phyloP scores from a whole-genome alignment of 2,329 filamentous ascomycete species.

The Fusarium cyanostomum region DNA sequence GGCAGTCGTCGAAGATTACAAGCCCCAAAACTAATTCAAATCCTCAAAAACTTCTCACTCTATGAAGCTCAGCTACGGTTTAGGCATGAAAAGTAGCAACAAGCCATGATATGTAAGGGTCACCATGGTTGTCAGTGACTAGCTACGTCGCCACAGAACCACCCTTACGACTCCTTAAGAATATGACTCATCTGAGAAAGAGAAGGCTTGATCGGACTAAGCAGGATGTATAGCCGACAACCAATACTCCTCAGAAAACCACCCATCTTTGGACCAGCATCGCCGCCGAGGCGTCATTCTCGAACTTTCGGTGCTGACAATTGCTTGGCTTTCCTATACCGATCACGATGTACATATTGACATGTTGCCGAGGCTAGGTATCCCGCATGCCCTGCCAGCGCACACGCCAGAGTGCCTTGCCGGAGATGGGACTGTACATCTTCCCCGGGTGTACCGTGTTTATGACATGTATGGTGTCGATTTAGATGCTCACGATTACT shows the following conservation, averaged over 20 bases:
- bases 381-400: slow-evolving; percentile 14
- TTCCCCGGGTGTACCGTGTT: not conserved
- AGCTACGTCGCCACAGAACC: not conserved
- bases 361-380: slow-evolving; percentile 16
- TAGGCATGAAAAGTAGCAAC: not conserved
- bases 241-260: not conserved
- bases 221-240: not conserved
- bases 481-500: not conserved
- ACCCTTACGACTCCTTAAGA: not conserved
- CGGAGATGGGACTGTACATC: not conserved
- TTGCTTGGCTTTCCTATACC: not conserved
- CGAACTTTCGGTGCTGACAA: not conserved
- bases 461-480: not conserved
- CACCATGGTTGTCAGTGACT: not conserved
- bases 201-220: not conserved
- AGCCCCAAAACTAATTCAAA: no score
- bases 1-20: not conserved
- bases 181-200: not conserved
- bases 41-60: no score
- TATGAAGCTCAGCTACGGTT: no score
- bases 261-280: not conserved
- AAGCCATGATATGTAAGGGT: not conserved
- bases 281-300: not conserved
- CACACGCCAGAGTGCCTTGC: not conserved
- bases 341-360: not conserved